phyloP scores from a whole-genome alignment of 108 stramenopile species.

The Nannochloropsis oceanica region DNA sequence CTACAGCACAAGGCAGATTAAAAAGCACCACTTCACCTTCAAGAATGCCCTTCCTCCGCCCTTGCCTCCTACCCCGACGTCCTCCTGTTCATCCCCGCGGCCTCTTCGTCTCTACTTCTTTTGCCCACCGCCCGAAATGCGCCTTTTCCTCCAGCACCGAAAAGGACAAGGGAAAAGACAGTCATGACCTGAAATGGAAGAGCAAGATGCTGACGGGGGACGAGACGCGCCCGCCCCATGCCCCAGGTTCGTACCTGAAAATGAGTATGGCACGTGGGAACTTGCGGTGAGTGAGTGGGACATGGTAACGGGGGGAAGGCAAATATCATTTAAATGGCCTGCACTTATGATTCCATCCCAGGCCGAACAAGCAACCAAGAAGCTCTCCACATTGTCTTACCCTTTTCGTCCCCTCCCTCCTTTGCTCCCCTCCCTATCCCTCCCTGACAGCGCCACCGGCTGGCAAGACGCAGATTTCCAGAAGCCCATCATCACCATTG shows the following conservation, averaged over 20 bases:
- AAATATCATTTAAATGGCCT: neutral
- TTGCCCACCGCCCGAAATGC: neutral
- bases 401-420: neutral
- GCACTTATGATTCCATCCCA: too few species aligned
- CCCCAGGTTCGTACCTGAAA: neutral
- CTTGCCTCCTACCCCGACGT: neutral
- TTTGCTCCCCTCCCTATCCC: neutral
- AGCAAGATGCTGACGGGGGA: neutral
- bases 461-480: neutral
- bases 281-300: neutral
- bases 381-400: too few species aligned
- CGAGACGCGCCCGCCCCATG: neutral
- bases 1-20: neutral
- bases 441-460: neutral
- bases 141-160: neutral
- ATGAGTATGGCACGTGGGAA: neutral
- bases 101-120: neutral
- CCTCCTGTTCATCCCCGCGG: neutral
- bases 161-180: neutral
- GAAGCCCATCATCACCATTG: neutral
- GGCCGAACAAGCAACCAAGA: too few species aligned
- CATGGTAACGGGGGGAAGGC: neutral
- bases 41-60: neutral
- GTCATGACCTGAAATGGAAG: neutral
- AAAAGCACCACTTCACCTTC: neutral